Evolutionary conservation across 768 basidiomycete species (phyloP), one percentile per base, ranked within the genome.

Genomic region (Suillus subalutaceus): DNA sequence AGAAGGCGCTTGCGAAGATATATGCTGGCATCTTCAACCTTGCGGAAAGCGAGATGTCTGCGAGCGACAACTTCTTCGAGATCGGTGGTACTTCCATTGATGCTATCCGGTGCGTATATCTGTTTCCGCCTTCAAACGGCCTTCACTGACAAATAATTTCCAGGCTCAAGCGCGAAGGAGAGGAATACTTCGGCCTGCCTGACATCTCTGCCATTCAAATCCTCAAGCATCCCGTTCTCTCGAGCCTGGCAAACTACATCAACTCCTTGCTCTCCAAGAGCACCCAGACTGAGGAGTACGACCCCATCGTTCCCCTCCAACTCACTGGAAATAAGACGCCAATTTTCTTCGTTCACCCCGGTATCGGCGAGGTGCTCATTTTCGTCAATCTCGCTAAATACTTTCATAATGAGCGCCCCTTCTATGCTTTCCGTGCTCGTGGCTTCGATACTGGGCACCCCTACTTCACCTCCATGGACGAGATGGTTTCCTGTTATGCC

Each of bases 311-410:
- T 26, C 79, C 79, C 3, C 76, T 83, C 35, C 75, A 81, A 35
- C 67, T 78, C 10, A 69, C 73, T 0, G 81, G 82, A 0, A 69
- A 71, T 50, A 82, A 80, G 71, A 79, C 81, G 1, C 82, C 82
- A 2, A 71, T 83, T 38, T 83, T 81, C 69, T 76, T 83, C 68
- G 74, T 83, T 38, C 82, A 83, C 68, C 80, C 82, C 0, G 82
- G 82, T 68, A 78, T 81, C 2, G 82, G 81, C 12, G 82, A 80
- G 46, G 72, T 80, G 13, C 71, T 80, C 10, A 75, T 80, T 62
- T 83, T 82, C 70, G 74, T 83, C 62, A 81, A 80, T 66, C 73
- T 83, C 9, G 81, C 81, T 3, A 79, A 79, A n/a, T 76, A 74
- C 40, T 75, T 83, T 59, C 74, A 73, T 18, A 78, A 80, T 38